These are phyloP conservation scores for Podaxis pistillaris DNA, from an alignment of 768 basidiomycete species.

Conservation along the genomic window DNA sequence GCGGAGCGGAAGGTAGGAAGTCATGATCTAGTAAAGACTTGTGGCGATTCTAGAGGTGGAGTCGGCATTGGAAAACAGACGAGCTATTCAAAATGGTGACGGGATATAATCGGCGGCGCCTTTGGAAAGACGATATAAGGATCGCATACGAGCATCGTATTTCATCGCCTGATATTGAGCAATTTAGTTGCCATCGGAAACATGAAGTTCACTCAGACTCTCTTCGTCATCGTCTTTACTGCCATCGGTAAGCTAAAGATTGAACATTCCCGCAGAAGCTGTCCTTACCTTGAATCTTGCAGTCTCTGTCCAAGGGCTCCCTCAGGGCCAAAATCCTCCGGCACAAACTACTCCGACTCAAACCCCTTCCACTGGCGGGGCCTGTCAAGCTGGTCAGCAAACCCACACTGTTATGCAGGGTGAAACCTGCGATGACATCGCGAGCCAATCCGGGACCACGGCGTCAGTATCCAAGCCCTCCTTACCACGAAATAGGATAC, in stretches of 20 bases:
- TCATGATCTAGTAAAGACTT: neutral
- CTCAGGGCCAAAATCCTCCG: neutral
- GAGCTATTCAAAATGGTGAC: too few relatives aligned
- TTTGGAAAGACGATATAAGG: too few relatives aligned
- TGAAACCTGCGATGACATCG: neutral
- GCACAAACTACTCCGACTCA: neutral
- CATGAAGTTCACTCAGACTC: neutral
- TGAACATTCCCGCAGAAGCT: neutral
- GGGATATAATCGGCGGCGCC: too few relatives aligned
- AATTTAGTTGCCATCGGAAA: too few relatives aligned
- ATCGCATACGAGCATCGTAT: too few relatives aligned
- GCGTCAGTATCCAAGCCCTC: neutral
- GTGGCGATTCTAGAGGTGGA: neutral
- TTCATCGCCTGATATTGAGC: too few relatives aligned
- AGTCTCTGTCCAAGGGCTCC: neutral
- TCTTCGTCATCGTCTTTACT: neutral
- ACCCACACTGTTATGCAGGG: neutral
- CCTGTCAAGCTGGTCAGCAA: neutral
- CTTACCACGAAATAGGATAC: neutral
- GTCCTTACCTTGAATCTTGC: neutral
- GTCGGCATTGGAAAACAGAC: neutral
- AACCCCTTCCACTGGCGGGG: too few relatives aligned
- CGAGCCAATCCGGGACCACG: neutral
- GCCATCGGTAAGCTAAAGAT: neutral
- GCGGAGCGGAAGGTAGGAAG: neutral